A percentile compares a stretch with the other conserved stretches of the same genome.
phyloP scores from a whole-genome alignment of 176 grass and related monocot genomes.

The Oryza longistaminata region DNA sequence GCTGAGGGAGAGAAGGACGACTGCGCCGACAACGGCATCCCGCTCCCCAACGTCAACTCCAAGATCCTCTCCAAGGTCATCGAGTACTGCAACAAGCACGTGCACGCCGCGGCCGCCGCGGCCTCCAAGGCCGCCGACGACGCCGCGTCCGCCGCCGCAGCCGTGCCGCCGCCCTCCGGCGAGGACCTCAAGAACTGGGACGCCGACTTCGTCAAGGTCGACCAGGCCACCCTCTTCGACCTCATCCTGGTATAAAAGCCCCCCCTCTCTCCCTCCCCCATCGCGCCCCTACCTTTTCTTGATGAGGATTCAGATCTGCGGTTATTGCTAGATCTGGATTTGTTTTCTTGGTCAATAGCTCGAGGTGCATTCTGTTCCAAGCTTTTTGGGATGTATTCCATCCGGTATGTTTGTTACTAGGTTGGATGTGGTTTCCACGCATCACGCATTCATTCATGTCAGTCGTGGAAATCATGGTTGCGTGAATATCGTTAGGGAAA shows the following conservation, averaged over 20 bases:
- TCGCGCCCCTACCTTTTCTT: background rate
- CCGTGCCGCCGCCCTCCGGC: background rate
- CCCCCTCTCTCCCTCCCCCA: too few species aligned
- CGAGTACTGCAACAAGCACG: constrained; percentile 80
- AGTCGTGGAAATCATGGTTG: background rate
- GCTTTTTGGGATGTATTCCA: too few species aligned
- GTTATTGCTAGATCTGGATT: constrained; percentile 16
- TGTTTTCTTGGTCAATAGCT: background rate
- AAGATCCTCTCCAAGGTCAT: constrained; percentile 74
- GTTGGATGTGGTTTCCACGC: background rate
- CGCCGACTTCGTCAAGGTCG: constrained; percentile 65
- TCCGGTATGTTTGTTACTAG: too few species aligned
- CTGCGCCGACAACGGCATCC: constrained; percentile 54
- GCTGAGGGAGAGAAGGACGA: constrained; percentile 47
- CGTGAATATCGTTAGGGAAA: background rate
- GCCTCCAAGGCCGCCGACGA: constrained; percentile 38
- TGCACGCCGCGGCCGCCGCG: constrained; percentile 28
- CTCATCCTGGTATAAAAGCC: constrained; percentile 43
- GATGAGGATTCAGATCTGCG: background rate
- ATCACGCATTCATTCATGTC: background rate
- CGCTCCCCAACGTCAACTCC: constrained; percentile 60
- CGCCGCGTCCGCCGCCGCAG: background rate
- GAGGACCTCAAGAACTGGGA: constrained; percentile 69
- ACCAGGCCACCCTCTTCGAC: constrained; percentile 66
- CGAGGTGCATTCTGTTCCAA: background rate